Evolutionary conservation across 2,329 filamentous ascomycete genomes (phyloP), one percentile per base, ranked within the genome.

Genomic region (Aspergillus felis): DNA sequence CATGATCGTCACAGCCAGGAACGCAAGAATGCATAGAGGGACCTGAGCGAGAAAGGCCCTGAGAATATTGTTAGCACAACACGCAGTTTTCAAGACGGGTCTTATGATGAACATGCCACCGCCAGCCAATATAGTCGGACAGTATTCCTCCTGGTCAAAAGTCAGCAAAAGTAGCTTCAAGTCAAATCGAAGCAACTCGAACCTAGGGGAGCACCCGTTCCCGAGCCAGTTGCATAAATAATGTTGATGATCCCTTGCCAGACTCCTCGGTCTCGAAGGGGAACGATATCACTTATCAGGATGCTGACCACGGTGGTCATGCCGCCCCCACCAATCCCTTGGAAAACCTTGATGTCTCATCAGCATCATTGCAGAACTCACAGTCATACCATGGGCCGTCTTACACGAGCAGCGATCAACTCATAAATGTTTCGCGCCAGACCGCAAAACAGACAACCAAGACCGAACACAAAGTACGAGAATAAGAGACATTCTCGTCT

Each of bases 231-330:
- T 0, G 87, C 87, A 65, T 83, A 91, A 51, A 91, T 80, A 60
- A 92, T 82, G 70, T 92, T 92, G 66, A 91, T 79, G 59, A 86
- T 78, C 6, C 88, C 89, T 71, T 92, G 89, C 86, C 87, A 92
- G 9, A 87, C 79, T 1, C 89, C 89, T 55, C 89, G 78, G 53
- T 90, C 84, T 20, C 87, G 79, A 42, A 92, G 75, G 0, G 87
- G 82, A 3, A 92, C 83, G 20, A 91, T 80, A 69, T 92, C 89
- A 60, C 84, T 88, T 62, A 92, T 72, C 51, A 92, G 73, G 51
- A 92, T 89, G 48, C 81, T 83, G 17, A 87, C 84, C 50, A 90
- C 84, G 0, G 86, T 85, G 22, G 84, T 86, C 83, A 91, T 88
- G 8, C 88, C 89, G 1, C 86, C 87, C 14, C 87, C 88, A 10